Evolutionary conservation across 305 asterid genomes (phyloP).

Genomic region (Solanum chacoense): DNA sequence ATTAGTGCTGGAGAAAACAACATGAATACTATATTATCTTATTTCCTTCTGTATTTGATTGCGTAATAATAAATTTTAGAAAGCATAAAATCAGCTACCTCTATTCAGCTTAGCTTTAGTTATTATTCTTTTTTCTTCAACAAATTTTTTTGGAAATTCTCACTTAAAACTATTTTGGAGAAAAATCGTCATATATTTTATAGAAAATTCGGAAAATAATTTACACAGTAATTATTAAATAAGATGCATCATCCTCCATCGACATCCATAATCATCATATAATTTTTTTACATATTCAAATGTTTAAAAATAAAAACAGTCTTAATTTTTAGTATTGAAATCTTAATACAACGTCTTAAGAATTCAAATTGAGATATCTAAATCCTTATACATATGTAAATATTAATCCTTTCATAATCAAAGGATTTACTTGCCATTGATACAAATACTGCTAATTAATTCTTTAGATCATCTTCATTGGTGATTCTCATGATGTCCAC

Average conservation of each 20-base stretch:
- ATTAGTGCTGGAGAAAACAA: not conserved
- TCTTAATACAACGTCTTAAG: too few relatives aligned
- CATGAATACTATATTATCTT: not conserved
- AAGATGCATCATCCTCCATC: too few relatives aligned
- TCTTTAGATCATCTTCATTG: not conserved
- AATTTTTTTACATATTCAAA: too few relatives aligned
- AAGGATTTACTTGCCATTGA: not conserved
- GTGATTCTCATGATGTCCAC: conserved; percentile 28
- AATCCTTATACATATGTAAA: too few relatives aligned
- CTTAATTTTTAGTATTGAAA: too few relatives aligned
- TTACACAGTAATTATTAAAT: too few relatives aligned
- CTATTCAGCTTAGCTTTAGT: not conserved
- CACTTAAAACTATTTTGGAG: not conserved
- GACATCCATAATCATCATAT: too few relatives aligned
- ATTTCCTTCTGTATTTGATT: not conserved
- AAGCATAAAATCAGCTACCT: not conserved
- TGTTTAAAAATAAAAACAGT: too few relatives aligned
- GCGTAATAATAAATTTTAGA: not conserved
- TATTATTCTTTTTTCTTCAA: not conserved
- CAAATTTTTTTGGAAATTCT: not conserved
- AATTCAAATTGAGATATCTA: too few relatives aligned
- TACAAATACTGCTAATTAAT: not conserved
- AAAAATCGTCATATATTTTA: not conserved
- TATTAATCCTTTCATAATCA: not conserved
- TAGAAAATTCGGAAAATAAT: not conserved